Evolutionary conservation across 2,329 filamentous ascomycete species (phyloP), one percentile per base, ranked within the genome.

Genomic region (Malbranchea zuffiana): DNA sequence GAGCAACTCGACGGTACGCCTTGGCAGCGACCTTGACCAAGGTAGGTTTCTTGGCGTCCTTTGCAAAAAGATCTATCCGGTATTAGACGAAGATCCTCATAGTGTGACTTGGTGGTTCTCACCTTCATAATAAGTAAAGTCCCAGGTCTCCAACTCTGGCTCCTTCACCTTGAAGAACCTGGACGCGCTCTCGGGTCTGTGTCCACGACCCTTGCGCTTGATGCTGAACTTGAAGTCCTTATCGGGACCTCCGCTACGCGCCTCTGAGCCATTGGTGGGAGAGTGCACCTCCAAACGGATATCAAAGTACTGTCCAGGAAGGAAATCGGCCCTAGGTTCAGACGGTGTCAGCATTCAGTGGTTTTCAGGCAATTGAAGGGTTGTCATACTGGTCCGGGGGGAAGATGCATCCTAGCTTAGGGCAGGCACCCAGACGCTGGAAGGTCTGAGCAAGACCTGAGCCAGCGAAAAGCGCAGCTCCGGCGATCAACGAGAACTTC

Each of bases 271-370:
- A 58, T 90, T 90, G 53, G 79, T 68, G 4, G 82, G 82, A 6
- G 82, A 81, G 54, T 88, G 82, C 19, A 90, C 74, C 57, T 90
- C 83, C 42, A 88, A 72, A 42, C 83, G 78, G 44, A 92, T 78
- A 55, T 90, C 84, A 52, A 90, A 90, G 56, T 74, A 79, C 62
- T 90, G 83, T 8, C 83, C 83, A 4, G 83, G 78, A 1, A 92
- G 71, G 62, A 90, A 90, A 51, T 90, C 83, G 45, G 80, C 77
- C 63, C 69, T 72, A 42, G 17, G 30, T 12, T 32, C 18, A 26
- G 30, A 23, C 16, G 19, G 31, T 25, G 12, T 31, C 27, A 11
- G 8, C 10, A 16, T 15, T 17, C 10, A 17, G 32, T 35, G 43
- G 32, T 35, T 36, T 43, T 25, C 37, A 19, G 21, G 10, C 5